Evolutionary conservation across 2,329 filamentous ascomycete genomes (phyloP).

Genomic region (Colletotrichum sp.): DNA sequence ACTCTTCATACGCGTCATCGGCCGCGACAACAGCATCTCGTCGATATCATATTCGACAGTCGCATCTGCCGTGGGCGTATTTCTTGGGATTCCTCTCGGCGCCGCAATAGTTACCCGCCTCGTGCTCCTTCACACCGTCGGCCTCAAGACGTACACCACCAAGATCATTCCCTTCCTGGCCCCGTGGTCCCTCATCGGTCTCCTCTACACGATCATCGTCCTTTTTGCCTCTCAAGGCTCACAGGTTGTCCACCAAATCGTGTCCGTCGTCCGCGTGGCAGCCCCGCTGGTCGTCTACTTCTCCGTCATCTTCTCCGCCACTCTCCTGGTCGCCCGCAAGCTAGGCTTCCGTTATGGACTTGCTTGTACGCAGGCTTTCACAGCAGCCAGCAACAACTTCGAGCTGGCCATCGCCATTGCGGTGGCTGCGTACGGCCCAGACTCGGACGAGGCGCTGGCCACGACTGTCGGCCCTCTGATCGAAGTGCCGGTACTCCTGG

Average conservation of each 20-base stretch:
- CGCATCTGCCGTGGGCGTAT: constrained; percentile 82
- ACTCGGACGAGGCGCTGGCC: constrained; percentile 81
- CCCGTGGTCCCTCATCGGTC: constrained; percentile 80
- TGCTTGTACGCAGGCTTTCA: constrained; percentile 81
- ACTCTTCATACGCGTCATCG: constrained; percentile 74
- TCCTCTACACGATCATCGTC: constrained; percentile 86
- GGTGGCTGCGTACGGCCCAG: constrained; percentile 77
- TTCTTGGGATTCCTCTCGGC: constrained; percentile 82
- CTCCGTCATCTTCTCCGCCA: constrained; percentile 72
- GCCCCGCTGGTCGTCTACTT: constrained; percentile 87
- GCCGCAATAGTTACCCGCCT: constrained; percentile 81
- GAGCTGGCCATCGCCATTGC: constrained; percentile 90
- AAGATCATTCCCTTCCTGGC: constrained; percentile 73
- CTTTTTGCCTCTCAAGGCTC: constrained; percentile 83
- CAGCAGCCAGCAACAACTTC: constrained; percentile 91
- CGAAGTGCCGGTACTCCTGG: constrained; percentile 83
- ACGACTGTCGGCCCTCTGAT: constrained; percentile 85
- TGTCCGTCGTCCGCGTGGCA: constrained; percentile 80
- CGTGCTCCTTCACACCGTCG: constrained; percentile 56
- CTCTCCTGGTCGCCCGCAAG: constrained; percentile 64
- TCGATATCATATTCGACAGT: constrained; percentile 67
- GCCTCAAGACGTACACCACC: constrained; percentile 67
- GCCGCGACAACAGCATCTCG: constrained; percentile 42
- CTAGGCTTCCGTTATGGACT: constrained; percentile 78
- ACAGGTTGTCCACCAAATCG: constrained; percentile 81